A percentile compares a stretch with the other conserved stretches of the same genome.
These are phyloP conservation scores for Akanthomyces dipterigenus DNA, from an alignment of 2,329 filamentous ascomycete species.

Conservation along the genomic window DNA sequence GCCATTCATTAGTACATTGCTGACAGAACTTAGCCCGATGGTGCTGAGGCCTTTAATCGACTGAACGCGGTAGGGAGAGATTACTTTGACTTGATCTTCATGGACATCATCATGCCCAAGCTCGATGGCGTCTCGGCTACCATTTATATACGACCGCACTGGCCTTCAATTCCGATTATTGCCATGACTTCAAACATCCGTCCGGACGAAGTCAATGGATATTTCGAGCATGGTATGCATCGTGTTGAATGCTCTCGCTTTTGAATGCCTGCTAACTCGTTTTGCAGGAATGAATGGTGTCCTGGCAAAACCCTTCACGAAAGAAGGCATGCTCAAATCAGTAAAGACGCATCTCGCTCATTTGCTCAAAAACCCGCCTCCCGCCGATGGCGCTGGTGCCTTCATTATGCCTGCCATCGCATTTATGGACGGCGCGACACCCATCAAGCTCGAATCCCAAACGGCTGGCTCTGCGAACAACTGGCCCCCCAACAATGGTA, in stretches of 20 bases:
- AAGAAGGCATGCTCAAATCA: constrained; percentile 75
- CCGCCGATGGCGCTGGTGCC: constrained; percentile 27
- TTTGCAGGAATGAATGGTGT: constrained; percentile 92
- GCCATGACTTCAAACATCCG: constrained; percentile 99
- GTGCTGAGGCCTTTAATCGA: constrained; percentile 84
- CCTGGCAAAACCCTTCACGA: constrained; percentile 92
- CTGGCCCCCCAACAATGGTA: constrained; percentile 6
- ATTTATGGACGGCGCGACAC: constrained; percentile 20
- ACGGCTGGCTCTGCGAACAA: constrained; percentile 38
- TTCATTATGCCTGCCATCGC: constrained; percentile 9
- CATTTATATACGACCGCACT: constrained; percentile 83
- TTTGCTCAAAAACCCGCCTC: constrained; percentile 61
- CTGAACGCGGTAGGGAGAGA: constrained; percentile 47
- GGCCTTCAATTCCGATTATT: constrained; percentile 77
- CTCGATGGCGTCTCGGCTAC: constrained; percentile 93
- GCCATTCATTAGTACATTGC: background rate
- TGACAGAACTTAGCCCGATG: constrained; percentile 47
- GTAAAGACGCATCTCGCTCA: constrained; percentile 85
- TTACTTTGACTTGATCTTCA: constrained; percentile 64
- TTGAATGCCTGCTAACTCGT: constrained; percentile 10
- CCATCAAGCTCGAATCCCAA: constrained; percentile 49
- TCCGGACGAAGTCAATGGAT: constrained; percentile 92
- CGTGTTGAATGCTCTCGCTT: background rate
- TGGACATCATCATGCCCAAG: constrained; percentile 97
- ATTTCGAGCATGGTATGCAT: constrained; percentile 84